Conservation (phyloP, 139 green algal genomes). For the Chlorella sorokiniana region DNA sequence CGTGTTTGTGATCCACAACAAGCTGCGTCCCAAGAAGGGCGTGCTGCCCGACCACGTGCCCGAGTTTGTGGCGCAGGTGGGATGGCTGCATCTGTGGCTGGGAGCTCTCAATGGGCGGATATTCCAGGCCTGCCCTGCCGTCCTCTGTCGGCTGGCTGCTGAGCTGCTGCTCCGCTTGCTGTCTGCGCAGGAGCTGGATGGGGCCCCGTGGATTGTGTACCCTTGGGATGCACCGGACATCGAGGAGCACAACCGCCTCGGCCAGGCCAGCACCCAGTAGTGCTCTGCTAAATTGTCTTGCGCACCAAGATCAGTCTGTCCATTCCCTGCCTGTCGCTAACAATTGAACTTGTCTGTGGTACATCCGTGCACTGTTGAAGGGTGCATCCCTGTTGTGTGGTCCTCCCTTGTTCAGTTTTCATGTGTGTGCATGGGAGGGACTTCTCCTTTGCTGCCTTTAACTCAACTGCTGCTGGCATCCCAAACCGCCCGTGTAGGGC, state of each 20-base stretch:
- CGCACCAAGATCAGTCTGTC: too few species aligned
- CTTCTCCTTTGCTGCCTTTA: too few species aligned
- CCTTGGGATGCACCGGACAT: constrained; percentile 21
- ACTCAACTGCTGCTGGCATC: too few species aligned
- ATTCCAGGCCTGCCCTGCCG: not conserved
- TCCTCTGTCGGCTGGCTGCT: not conserved
- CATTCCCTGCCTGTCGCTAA: too few species aligned
- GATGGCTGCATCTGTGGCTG: not conserved
- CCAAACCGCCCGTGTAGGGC: too few species aligned
- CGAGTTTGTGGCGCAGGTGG: constrained; percentile 27
- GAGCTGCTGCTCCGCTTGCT: not conserved
- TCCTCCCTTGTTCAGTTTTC: too few species aligned
- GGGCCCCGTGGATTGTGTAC: constrained; percentile 11
- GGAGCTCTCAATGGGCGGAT: not conserved
- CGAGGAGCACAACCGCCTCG: constrained; percentile 21
- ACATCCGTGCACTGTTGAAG: not conserved
- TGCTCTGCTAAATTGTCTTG: too few species aligned
- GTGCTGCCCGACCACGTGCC: constrained; percentile 9
- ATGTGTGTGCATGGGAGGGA: too few species aligned
- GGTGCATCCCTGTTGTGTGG: too few species aligned
- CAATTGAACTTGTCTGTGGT: not conserved
- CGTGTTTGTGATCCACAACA: constrained; percentile 30
- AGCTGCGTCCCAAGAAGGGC: constrained; percentile 6
- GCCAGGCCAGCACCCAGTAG: not conserved
- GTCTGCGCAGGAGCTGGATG: not conserved